Conservation (phyloP, 2,329 filamentous ascomycete species). For the Clonostachys chloroleuca region DNA sequence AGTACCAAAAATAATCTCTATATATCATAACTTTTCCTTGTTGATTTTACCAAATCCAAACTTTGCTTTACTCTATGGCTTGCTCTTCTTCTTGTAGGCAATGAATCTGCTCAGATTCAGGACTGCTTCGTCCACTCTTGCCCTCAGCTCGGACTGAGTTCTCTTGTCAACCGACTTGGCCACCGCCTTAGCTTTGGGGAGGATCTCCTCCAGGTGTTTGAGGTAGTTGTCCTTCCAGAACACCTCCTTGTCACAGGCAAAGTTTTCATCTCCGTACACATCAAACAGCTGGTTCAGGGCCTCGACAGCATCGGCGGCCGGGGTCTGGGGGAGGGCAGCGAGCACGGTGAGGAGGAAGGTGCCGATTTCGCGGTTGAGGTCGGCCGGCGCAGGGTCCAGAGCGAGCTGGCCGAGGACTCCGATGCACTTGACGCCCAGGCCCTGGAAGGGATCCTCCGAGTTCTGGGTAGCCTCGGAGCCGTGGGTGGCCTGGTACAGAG, state of each 20-base stretch:
- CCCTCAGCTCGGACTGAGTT: slow-evolving; percentile 48
- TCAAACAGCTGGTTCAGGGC: slow-evolving; percentile 64
- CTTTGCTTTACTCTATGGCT: slow-evolving; percentile 16
- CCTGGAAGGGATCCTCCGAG: slow-evolving; percentile 52
- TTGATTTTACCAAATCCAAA: slow-evolving; percentile 2
- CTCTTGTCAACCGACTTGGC: slow-evolving; percentile 60
- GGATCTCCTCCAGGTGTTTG: slow-evolving; percentile 48
- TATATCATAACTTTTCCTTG: neutral
- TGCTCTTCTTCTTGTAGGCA: slow-evolving; percentile 59
- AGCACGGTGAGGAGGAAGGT: slow-evolving; percentile 57
- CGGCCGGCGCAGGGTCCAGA: slow-evolving; percentile 44
- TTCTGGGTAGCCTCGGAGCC: slow-evolving; percentile 16
- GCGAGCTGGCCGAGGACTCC: slow-evolving; percentile 63
- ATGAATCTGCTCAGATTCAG: slow-evolving; percentile 60
- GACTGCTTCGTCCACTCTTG: slow-evolving; percentile 54
- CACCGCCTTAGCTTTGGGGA: slow-evolving; percentile 50
- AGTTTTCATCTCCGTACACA: slow-evolving; percentile 59
- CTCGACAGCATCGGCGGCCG: slow-evolving; percentile 56
- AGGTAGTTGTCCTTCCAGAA: slow-evolving; percentile 61
- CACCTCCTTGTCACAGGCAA: slow-evolving; percentile 53
- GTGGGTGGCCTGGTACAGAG: slow-evolving; percentile 58
- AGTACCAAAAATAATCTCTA: neutral
- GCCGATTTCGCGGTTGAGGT: slow-evolving; percentile 58
- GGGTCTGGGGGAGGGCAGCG: slow-evolving; percentile 42
- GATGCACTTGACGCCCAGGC: slow-evolving; percentile 61